phyloP scores from a whole-genome alignment of 805 yeast species.

The Candida xyloterini region DNA sequence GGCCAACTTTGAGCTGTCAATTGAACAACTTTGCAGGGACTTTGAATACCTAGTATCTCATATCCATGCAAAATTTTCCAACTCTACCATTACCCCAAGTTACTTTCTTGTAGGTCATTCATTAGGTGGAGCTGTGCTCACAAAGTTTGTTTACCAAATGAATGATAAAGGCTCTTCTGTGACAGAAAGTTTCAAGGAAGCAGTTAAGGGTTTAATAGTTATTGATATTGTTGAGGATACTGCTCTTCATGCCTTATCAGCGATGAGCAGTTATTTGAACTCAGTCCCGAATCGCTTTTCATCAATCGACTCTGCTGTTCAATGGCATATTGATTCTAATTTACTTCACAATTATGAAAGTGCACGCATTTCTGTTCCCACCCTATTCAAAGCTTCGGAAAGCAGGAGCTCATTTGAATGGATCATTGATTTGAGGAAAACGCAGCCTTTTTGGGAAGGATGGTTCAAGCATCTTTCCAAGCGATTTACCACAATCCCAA shows the following conservation, averaged over 20 bases:
- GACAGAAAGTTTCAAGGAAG: slow-evolving; percentile 14
- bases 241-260: slow-evolving; percentile 64
- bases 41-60: slow-evolving; percentile 44
- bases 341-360: slow-evolving; percentile 55
- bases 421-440: slow-evolving; percentile 59
- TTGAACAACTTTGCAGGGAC: slow-evolving; percentile 58
- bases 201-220: slow-evolving; percentile 66
- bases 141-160: slow-evolving; percentile 42
- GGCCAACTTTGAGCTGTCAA: slow-evolving; percentile 33
- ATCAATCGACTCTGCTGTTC: slow-evolving; percentile 57
- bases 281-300: slow-evolving; percentile 63
- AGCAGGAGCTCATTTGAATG: slow-evolving; percentile 38
- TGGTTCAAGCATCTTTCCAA: slow-evolving; percentile 79
- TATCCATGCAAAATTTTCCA: slow-evolving; percentile 28
- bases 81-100: slow-evolving; percentile 28
- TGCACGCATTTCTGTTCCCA: slow-evolving; percentile 78
- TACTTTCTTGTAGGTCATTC: slow-evolving; percentile 82
- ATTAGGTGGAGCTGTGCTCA: slow-evolving; percentile 83
- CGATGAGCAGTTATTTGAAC: slow-evolving; percentile 65
- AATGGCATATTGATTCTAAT: slow-evolving; percentile 71
- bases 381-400: slow-evolving; percentile 40
- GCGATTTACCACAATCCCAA: slow-evolving; percentile 39
- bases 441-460: slow-evolving; percentile 68
- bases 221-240: slow-evolving; percentile 94
- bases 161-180: slow-evolving; percentile 9